Base-by-base conservation (phyloP, 2,329 filamentous ascomycete genomes). In the Pleochaeta shiraiana region DNA sequence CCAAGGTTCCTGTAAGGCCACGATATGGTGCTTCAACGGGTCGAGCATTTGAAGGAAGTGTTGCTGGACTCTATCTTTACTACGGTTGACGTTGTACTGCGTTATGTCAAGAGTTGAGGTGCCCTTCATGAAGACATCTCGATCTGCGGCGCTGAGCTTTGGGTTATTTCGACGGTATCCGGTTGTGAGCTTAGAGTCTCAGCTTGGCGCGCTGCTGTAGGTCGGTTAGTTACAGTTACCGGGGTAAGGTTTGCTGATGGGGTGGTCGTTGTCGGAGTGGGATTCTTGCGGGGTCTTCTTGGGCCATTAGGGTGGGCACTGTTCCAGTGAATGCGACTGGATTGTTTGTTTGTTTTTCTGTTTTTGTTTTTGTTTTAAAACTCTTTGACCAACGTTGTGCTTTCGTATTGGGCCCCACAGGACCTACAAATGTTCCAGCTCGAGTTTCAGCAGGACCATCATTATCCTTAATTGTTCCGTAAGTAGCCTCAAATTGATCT, bases 1-100 rank as follows among this genome's bases (percentile, higher is more conserved):
- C 39, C 61, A 47, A 47, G 61, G 61, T 63, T 33, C 61, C 33
- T 63, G 61, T 3, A 63, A 12, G 14, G 61, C 61, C 24, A 63
- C 24, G 3, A 63, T 7, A 5, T 63, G 39, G 16, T 63, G 61
- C 24, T 63, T 63, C 21, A 7, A 11, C 50, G 21, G 37, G n/a
- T 63, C 28, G n/a, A 63, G 21, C 1, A 11, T 24, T 5, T 63
- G 61, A 2, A 50, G 37, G 61, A 63, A 50, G 12, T 63, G 61
- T 2, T 47, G 61, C 31, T 63, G 45, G 3, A 64, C 47, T 64
- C 19, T 55, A 24, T 55, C 37, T 39, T 57, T 55, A 21, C 63
- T 55, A 16, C 19, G 55, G 21, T 57, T 55, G 19, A 57, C 45
- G 45, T 55, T 64, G 24, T 55, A 57, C 47, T 55, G 45, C 55